phyloP scores from a whole-genome alignment of 2,329 filamentous ascomycete species.

The Acrocalymma vagum region DNA sequence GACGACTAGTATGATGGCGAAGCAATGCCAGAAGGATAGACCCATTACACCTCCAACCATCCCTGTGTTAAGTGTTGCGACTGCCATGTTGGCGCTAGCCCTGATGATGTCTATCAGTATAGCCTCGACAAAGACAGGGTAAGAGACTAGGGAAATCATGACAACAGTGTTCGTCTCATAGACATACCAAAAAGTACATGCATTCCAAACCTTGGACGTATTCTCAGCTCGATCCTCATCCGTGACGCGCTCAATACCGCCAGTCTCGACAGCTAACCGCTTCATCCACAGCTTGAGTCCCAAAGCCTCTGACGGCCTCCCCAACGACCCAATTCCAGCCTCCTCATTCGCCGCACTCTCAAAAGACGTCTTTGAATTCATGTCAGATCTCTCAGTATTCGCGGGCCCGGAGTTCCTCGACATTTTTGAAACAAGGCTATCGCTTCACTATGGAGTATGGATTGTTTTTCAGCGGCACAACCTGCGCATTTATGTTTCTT shows the following conservation, averaged over 20 bases:
- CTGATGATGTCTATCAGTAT: constrained; percentile 23
- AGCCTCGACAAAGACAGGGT: too few relatives aligned
- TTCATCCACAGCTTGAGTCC: constrained; percentile 17
- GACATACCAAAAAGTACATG: constrained; percentile 33
- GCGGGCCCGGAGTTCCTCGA: too few relatives aligned
- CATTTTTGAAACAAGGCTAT: too few relatives aligned
- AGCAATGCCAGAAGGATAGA: constrained; percentile 48
- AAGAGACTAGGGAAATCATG: too few relatives aligned
- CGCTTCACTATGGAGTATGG: too few relatives aligned
- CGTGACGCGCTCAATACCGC: constrained; percentile 30
- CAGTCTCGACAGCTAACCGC: constrained; percentile 27
- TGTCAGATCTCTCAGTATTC: too few relatives aligned
- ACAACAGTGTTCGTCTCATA: too few relatives aligned
- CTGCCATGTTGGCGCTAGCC: constrained; percentile 49
- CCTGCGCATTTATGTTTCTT: too few relatives aligned
- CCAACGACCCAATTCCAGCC: constrained; percentile 4
- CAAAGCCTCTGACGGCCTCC: constrained; percentile 3
- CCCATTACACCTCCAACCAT: constrained; percentile 42
- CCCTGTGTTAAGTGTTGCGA: constrained; percentile 45
- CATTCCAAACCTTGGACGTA: constrained; percentile 33
- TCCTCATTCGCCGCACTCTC: constrained; percentile 10
- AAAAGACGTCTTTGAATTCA: constrained; percentile 21
- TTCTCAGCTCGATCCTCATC: constrained; percentile 28
- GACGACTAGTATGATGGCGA: constrained; percentile 45
- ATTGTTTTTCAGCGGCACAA: too few relatives aligned